These are phyloP conservation scores for Diplodia corticola DNA, from an alignment of 2,329 filamentous ascomycete species.

Conservation along the genomic window DNA sequence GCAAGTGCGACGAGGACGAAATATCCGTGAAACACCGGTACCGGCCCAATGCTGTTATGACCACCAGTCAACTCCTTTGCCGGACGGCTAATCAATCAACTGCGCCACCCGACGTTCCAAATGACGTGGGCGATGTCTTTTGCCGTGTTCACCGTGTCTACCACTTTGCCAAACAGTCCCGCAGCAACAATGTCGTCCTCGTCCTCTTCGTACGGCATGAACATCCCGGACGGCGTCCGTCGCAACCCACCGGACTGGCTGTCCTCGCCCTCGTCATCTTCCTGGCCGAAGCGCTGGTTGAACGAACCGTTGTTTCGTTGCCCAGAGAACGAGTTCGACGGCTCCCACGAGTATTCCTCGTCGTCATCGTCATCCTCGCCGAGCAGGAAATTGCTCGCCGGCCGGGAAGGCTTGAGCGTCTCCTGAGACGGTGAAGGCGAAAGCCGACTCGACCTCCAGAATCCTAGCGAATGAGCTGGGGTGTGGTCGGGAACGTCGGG, in stretches of 20 bases:
- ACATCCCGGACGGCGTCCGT: constrained; percentile 82
- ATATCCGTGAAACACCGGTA: constrained; percentile 23
- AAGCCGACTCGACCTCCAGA: constrained; percentile 48
- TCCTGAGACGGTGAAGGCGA: constrained; percentile 81
- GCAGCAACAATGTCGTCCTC: constrained; percentile 59
- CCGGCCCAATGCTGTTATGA: constrained; percentile 23
- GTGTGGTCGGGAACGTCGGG: constrained; percentile 63
- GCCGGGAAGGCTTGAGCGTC: constrained; percentile 70
- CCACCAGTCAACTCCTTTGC: background rate
- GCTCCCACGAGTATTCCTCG: constrained; percentile 51
- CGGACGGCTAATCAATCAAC: constrained; percentile 38
- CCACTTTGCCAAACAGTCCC: constrained; percentile 74
- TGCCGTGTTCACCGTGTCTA: constrained; percentile 72
- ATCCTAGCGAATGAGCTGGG: constrained; percentile 44
- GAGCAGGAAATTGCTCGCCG: constrained; percentile 66
- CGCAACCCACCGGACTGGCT: constrained; percentile 59
- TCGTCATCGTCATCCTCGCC: constrained; percentile 56
- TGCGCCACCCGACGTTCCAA: constrained; percentile 66
- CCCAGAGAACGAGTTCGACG: constrained; percentile 38
- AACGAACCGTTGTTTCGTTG: constrained; percentile 35
- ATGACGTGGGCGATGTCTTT: constrained; percentile 66
- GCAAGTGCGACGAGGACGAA: constrained; percentile 19
- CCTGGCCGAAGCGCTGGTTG: constrained; percentile 21
- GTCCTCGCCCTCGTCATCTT: constrained; percentile 39
- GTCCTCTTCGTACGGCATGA: constrained; percentile 81